These are phyloP conservation scores for Geotrichum armillariae DNA, from an alignment of 1,139 yeast genomes.

Conservation along the genomic window DNA sequence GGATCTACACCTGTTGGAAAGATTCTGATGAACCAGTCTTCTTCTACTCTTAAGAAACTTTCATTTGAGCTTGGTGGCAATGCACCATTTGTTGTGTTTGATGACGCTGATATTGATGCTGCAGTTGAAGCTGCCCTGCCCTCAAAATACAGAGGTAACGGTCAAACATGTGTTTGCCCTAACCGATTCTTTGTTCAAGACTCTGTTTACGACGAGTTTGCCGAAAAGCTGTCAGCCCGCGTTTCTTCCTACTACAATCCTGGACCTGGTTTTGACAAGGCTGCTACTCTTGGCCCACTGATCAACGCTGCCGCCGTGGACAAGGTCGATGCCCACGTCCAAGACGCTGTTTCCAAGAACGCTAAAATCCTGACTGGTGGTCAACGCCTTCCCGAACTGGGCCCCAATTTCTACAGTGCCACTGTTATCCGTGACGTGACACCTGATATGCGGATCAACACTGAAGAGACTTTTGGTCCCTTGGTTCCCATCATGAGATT, in stretches of 20 bases:
- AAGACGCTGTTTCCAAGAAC: conserved; percentile 74
- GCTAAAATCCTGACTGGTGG: conserved; percentile 70
- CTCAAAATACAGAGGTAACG: conserved; percentile 70
- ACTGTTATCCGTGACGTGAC: conserved; percentile 71
- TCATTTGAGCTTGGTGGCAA: conserved; percentile 93
- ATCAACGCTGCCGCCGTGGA: conserved; percentile 65
- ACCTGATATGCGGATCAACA: conserved; percentile 57
- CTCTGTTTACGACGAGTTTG: conserved; percentile 59
- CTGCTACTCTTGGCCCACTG: conserved; percentile 78
- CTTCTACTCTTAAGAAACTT: conserved; percentile 76
- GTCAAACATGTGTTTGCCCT: conserved; percentile 85
- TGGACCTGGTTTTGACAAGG: conserved; percentile 72
- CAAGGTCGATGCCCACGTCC: conserved; percentile 69
- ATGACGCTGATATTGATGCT: conserved; percentile 73
- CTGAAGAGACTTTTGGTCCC: conserved; percentile 91
- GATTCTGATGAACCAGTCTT: conserved; percentile 71
- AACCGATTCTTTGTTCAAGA: conserved; percentile 71
- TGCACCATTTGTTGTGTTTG: conserved; percentile 87
- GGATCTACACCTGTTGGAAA: conserved; percentile 88
- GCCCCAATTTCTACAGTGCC: conserved; percentile 74
- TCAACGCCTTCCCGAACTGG: conserved; percentile 60
- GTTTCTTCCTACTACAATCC: conserved; percentile 53
- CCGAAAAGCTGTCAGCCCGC: conserved; percentile 50
- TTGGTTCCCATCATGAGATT: conserved; percentile 71
- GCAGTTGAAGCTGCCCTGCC: conserved; percentile 75